phyloP scores from a whole-genome alignment of 768 basidiomycete genomes.

The Calocybe indica region DNA sequence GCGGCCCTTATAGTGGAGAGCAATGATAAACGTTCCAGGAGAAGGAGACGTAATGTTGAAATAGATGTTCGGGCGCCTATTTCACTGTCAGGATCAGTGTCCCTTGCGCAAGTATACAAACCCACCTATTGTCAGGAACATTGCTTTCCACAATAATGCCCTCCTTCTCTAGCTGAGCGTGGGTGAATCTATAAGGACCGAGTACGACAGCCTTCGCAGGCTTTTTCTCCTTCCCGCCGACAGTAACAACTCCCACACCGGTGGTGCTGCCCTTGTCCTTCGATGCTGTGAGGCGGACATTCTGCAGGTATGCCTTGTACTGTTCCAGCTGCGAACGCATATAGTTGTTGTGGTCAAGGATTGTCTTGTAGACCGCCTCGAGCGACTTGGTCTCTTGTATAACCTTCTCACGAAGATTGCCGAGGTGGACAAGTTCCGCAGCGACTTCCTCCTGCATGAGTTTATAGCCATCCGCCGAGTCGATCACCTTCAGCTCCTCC shows the following conservation, averaged over 20 bases:
- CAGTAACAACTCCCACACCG: conserved; percentile 90
- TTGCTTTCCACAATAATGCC: conserved; percentile 99
- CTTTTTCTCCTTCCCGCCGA: conserved; percentile 98
- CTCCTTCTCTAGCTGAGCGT: conserved; percentile 97
- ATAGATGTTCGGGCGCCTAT: conserved; percentile 93
- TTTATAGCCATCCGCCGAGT: conserved; percentile 75
- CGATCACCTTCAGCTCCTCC: conserved; percentile 85
- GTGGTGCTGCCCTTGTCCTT: conserved; percentile 86
- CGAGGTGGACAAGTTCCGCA: conserved; percentile 92
- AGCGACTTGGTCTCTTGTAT: conserved; percentile 86
- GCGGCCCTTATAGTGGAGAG: conserved; percentile 96
- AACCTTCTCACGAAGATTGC: conserved; percentile 95
- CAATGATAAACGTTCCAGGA: conserved; percentile 98
- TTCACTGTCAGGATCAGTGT: background rate
- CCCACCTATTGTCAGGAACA: conserved; percentile 94
- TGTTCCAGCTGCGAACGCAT: conserved; percentile 94
- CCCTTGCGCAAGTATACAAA: background rate
- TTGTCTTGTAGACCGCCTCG: conserved; percentile 98
- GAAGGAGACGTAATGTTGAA: conserved; percentile 98
- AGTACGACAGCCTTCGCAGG: conserved; percentile 76
- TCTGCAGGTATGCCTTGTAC: conserved; percentile 99
- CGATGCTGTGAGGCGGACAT: conserved; percentile 84
- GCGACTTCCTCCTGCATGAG: conserved; percentile 98
- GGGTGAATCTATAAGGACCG: conserved; percentile 96
- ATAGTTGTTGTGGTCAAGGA: conserved; percentile 98